Base-by-base conservation (phyloP, 2,329 filamentous ascomycete species). In the Cladophialophora chaetospira region DNA sequence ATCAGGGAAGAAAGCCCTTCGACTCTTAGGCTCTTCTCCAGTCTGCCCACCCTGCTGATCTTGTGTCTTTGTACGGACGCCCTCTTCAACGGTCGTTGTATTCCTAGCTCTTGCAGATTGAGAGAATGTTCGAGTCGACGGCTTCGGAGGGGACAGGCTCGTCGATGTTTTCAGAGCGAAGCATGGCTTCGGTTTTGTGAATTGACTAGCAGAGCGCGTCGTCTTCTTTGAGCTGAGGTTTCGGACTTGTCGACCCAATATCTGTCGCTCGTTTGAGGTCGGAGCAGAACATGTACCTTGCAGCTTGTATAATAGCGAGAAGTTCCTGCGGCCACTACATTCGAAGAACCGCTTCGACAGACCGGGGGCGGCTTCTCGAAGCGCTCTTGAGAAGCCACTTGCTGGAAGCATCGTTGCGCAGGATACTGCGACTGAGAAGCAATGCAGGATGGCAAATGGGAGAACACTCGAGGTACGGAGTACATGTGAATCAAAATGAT, bases 1-100 rank as follows among this genome's bases (percentile, higher is more conserved):
- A 66, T 88, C 73, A 15, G 82, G 82, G 66, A 81, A 84, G 61
- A 70, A 68, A 10, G 60, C 62, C 15, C 23, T 53, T 19, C 17
- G 29, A 29, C 44, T 53, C 55, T 49, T 43, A 35, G 45, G 53
- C 40, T 52, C 33, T 4, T 19, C 40, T 48, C 25, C 47, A 19
- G 33, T 28, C 43, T 42, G 8, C 29, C n/a, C 23, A 5, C 29
- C 21, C 23, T 31, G 28, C 15, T 36, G 21, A 11, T 28, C 21
- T 19, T 44, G 17, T 19, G 26, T 28, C 28, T 17, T 47, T n/a
- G 38, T 33, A 11, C 31, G 25, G 17, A 43, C 40, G 19, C 40
- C 23, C 13, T 52, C 36, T 3, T 55, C 48, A 15, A 25, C 8
- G 17, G 44, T 4, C 23, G 35, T 10, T n/a, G 35, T 13, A 8